phyloP scores from a whole-genome alignment of 2,329 filamentous ascomycete genomes.

The Onygena corvina region DNA sequence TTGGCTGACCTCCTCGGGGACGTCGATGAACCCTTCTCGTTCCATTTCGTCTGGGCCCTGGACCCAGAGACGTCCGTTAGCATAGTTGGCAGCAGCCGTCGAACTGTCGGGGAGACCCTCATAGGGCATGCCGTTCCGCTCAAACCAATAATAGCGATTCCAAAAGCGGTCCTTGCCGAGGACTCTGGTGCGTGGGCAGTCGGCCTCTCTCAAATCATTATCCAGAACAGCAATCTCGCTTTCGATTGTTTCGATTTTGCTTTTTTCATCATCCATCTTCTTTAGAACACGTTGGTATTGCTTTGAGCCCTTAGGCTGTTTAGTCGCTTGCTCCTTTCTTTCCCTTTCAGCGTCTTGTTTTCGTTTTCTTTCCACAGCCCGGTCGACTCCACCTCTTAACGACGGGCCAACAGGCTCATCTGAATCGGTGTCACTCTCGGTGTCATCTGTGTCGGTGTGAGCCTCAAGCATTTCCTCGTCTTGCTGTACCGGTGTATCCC shows the following conservation, averaged over 20 bases:
- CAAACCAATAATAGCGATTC: conserved; percentile 99
- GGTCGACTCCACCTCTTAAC: conserved; percentile 52
- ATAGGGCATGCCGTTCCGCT: conserved; percentile 95
- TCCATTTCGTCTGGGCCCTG: conserved; percentile 89
- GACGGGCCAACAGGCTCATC: conserved; percentile 41
- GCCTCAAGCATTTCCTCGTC: conserved; percentile 28
- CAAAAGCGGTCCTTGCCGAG: conserved; percentile 93
- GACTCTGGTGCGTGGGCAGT: conserved; percentile 79
- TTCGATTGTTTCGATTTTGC: conserved; percentile 67
- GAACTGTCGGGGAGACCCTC: conserved; percentile 78
- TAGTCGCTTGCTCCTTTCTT: conserved; percentile 53
- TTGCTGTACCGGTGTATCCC: conserved; percentile 34
- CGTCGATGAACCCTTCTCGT: conserved; percentile 71
- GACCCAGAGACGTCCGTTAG: conserved; percentile 91
- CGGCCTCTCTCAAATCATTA: conserved; percentile 83
- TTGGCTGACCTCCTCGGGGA: conserved; percentile 56
- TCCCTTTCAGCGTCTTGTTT: conserved; percentile 61
- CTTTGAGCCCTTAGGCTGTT: conserved; percentile 67
- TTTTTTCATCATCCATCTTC: conserved; percentile 79
- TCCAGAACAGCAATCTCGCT: conserved; percentile 75
- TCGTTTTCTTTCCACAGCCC: conserved; percentile 63
- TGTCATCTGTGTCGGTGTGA: conserved; percentile 51
- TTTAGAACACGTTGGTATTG: conserved; percentile 78
- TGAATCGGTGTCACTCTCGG: conserved; percentile 15
- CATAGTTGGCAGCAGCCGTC: conserved; percentile 74